Evolutionary conservation across 2,329 filamentous ascomycete genomes (phyloP).

Genomic region (Trichoderma koningii): DNA sequence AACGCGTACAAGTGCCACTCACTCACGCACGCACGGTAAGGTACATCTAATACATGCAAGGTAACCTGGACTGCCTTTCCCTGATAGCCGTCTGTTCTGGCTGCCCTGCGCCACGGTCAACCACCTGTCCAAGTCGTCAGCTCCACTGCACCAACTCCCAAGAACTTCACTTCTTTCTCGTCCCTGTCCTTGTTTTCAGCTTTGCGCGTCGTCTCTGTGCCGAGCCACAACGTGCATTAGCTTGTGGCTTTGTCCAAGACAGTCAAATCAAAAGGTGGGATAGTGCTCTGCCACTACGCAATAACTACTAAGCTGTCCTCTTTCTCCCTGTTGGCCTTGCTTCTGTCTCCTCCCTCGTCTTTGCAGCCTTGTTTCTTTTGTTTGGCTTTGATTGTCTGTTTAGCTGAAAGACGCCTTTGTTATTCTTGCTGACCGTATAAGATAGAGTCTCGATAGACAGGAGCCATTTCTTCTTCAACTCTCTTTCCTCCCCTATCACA

Average conservation of each 20-base stretch:
- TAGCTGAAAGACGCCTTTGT: constrained; percentile 1
- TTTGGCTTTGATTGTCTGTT: constrained; percentile 1
- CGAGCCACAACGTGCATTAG: constrained; percentile 28
- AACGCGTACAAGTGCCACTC: constrained; percentile 5
- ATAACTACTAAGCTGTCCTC: constrained; percentile 9
- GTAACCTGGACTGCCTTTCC: background rate
- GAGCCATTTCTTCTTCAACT: background rate
- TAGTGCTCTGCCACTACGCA: constrained; percentile 6
- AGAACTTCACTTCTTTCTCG: constrained; percentile 2
- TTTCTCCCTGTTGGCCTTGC: constrained; percentile 10
- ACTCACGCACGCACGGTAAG: background rate
- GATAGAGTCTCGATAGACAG: constrained; percentile 8
- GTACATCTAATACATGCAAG: background rate
- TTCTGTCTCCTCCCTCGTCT: background rate
- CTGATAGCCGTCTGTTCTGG: background rate
- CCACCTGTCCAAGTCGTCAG: constrained; percentile 10
- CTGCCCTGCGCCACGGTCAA: constrained; percentile 21
- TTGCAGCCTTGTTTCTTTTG: constrained; percentile 16
- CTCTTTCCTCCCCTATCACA: background rate
- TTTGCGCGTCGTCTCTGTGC: constrained; percentile 11
- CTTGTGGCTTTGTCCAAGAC: constrained; percentile 19
- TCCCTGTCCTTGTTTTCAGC: constrained; percentile 14
- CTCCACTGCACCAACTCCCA: constrained; percentile 23
- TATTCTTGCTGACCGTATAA: constrained; percentile 10
- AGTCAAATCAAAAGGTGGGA: constrained; percentile 7